phyloP scores from a whole-genome alignment of 345 rosid species.

The Nephelium lappaceum region DNA sequence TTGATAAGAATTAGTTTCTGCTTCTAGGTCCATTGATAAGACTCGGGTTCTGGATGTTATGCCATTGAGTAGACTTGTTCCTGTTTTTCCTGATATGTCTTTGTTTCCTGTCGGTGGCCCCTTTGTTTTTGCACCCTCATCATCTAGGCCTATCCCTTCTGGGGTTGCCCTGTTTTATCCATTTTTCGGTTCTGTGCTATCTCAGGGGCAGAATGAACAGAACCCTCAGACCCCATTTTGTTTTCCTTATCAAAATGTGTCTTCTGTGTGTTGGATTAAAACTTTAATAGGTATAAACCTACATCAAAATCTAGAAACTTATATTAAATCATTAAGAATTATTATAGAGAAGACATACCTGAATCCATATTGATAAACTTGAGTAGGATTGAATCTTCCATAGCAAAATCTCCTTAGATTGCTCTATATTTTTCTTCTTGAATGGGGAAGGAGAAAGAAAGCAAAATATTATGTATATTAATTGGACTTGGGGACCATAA shows the following conservation, averaged over 20 bases:
- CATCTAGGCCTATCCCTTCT: constrained; percentile 48
- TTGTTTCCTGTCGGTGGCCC: constrained; percentile 42
- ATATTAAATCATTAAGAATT: too few relatives aligned
- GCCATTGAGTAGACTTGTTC: constrained; percentile 56
- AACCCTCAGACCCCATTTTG: neutral
- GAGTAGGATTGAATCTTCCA: too few relatives aligned
- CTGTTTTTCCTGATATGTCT: constrained; percentile 48
- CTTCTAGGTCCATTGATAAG: constrained; percentile 47
- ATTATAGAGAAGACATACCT: too few relatives aligned
- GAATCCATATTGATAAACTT: too few relatives aligned
- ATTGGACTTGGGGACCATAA: too few relatives aligned
- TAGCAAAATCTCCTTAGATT: too few relatives aligned
- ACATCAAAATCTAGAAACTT: too few relatives aligned
- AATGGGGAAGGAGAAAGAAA: too few relatives aligned
- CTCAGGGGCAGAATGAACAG: constrained; percentile 19
- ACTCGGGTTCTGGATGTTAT: constrained; percentile 56
- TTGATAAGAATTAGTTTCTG: constrained; percentile 53
- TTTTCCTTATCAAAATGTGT: neutral
- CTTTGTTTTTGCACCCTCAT: constrained; percentile 47
- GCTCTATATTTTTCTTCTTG: too few relatives aligned
- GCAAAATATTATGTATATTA: too few relatives aligned
- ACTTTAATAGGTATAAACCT: too few relatives aligned
- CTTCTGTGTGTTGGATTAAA: too few relatives aligned
- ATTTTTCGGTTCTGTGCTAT: constrained; percentile 26
- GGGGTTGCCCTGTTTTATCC: constrained; percentile 61